Evolutionary conservation across 805 yeast species (phyloP), one percentile per base, ranked within the genome.

Genomic region (Yamadazyma tumulicola): DNA sequence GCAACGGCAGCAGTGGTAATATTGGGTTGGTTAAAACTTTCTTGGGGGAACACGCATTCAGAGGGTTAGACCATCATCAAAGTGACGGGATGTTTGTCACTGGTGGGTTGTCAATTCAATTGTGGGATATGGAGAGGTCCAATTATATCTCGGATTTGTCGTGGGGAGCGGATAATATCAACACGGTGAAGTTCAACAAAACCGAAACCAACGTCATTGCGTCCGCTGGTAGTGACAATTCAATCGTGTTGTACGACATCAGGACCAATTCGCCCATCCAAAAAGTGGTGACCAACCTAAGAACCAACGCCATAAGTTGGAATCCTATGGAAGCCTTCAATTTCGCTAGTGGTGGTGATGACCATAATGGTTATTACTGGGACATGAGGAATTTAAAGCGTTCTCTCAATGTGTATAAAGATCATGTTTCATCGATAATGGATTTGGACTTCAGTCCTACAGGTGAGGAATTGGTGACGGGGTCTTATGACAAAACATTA

Each of bases 301-400:
- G 94, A 50, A 85, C 89, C 13, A 93, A 93, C 59, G 72, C 91
- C 30, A 71, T 93, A 17, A 74, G 88, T 37, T 93, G 97, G 97
- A 93, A 93, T 61, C 99, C 99, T 4, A 85, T 93, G 82, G 97
- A 93, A 60, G 95, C 97, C 1, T 93, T 77, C 64, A 79, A 84
- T 54, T 91, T 93, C 64, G 97, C 89, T 12, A 78, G 85, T 26
- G 97, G 87, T 2, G 78, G 79, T 53, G 99, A 93, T 62, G 97
- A 93, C 65, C 97, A 91, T 60, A 93, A 93, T 57, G 80, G 83
- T 7, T 93, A 93, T 58, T 72, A 84, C 35, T 94, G 96, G 78
- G 99, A 93, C 63, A 91, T 94, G 97, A 74, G 99, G 57, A 85
- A 89, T 53, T 70, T 94, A 76, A 71, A 72, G 29, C 72, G 85